Percentiles rank a stretch among this genome's conserved stretches.
These are phyloP conservation scores for Parsonsia alboflavescens DNA, from an alignment of 257 asterid genomes.

Conservation along the genomic window DNA sequence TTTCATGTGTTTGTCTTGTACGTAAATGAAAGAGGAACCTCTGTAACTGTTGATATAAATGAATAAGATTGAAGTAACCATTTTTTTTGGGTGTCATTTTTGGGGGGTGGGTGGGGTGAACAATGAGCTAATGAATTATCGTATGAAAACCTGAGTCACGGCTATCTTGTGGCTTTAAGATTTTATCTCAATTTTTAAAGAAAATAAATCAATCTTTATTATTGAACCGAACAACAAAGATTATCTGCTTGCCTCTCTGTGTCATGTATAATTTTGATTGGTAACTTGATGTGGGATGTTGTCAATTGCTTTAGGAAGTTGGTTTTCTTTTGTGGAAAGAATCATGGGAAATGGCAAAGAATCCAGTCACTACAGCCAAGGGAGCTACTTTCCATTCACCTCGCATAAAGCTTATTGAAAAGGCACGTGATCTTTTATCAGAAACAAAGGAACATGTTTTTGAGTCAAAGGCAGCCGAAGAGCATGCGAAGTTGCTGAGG, in stretches of 20 bases:
- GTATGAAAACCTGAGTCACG: too few relatives aligned
- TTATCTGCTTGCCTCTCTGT: not conserved
- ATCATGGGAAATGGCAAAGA: slow-evolving; percentile 83
- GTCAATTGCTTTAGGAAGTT: slow-evolving; percentile 52
- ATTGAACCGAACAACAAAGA: not conserved
- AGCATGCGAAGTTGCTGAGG: slow-evolving; percentile 93
- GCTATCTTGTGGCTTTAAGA: too few relatives aligned
- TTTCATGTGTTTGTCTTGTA: slow-evolving; percentile 1
- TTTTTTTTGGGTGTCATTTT: not conserved
- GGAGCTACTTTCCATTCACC: slow-evolving; percentile 80
- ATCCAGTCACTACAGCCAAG: slow-evolving; percentile 67
- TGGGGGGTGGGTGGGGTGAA: not conserved
- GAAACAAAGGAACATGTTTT: slow-evolving; percentile 79
- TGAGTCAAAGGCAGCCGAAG: slow-evolving; percentile 98
- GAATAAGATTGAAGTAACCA: not conserved
- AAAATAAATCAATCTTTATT: not conserved
- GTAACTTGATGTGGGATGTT: not conserved
- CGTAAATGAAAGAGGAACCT: not conserved
- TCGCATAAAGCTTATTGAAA: slow-evolving; percentile 70
- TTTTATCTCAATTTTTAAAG: not conserved
- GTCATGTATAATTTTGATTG: not conserved
- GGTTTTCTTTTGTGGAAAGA: slow-evolving; percentile 84
- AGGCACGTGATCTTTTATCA: slow-evolving; percentile 70
- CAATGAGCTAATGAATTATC: too few relatives aligned
- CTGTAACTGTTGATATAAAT: not conserved